phyloP scores from a whole-genome alignment of 75 land plant species.

The Azolla pinnata region DNA sequence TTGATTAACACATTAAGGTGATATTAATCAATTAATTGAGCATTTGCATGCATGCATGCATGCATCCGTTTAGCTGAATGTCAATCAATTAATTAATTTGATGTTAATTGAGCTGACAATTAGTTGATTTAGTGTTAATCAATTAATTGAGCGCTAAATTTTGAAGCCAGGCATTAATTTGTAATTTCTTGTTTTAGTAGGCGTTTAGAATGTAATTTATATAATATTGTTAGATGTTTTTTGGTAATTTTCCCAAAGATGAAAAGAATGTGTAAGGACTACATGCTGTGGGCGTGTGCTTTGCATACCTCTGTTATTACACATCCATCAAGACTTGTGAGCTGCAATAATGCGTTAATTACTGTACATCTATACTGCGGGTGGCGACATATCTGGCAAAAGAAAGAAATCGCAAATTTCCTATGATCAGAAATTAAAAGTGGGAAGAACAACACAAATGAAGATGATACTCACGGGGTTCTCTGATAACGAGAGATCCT shows the following conservation, averaged over 20 bases:
- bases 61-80: no score
- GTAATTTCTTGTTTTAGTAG: no score
- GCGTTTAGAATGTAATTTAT: no score
- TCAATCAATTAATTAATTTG: no score
- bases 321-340: slow-evolving; percentile 23
- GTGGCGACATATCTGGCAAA: slow-evolving; percentile 29
- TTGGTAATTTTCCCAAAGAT: neutral
- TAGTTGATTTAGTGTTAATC: no score
- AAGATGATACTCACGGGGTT: slow-evolving; percentile 20
- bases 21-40: no score
- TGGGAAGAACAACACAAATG: neutral
- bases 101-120: no score
- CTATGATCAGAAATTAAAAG: neutral
- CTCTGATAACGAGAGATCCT: slow-evolving; percentile 22
- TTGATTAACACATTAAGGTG: no score
- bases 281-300: neutral
- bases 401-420: neutral
- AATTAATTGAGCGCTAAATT: no score
- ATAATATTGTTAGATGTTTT: neutral
- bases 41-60: no score
- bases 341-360: slow-evolving; percentile 20
- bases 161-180: no score
- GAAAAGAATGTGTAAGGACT: neutral
- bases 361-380: slow-evolving; percentile 22
- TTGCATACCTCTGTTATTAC: slow-evolving; percentile 18